Evolutionary conservation across 2,329 filamentous ascomycete genomes (phyloP).

Genomic region (Chaetomiaceae sp.): DNA sequence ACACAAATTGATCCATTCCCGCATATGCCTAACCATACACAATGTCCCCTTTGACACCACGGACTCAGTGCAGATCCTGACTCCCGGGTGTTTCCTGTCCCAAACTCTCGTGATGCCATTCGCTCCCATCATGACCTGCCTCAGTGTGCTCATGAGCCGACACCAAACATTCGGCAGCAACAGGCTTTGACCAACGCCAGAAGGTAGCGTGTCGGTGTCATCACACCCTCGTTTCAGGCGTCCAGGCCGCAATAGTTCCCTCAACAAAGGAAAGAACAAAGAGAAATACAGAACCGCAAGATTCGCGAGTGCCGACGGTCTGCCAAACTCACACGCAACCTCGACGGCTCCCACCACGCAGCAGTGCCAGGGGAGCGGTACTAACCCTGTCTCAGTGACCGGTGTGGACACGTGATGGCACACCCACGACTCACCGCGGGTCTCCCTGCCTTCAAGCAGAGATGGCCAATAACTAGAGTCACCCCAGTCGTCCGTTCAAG

Average conservation of each 20-base stretch:
- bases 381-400: no score
- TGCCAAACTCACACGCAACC: no score
- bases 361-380: no score
- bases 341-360: no score
- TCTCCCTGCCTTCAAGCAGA: not conserved
- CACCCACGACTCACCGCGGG: no score
- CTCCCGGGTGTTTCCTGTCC: no score
- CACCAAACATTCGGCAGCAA: not conserved
- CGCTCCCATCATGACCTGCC: not conserved
- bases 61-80: no score
- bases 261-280: not conserved
- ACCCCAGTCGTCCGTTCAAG: not conserved
- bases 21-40: not conserved
- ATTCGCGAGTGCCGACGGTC: no score
- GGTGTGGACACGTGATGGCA: no score
- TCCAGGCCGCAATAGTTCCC: no score
- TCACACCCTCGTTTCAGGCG: not conserved
- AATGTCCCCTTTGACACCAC: not conserved
- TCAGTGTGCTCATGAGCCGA: no score
- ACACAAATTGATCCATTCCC: not conserved
- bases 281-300: not conserved
- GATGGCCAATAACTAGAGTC: not conserved
- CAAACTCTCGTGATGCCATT: no score
- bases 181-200: not conserved
- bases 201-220: not conserved